phyloP scores from a whole-genome alignment of 1,284 basidiomycete species.

The Malassezia brasiliensis region DNA sequence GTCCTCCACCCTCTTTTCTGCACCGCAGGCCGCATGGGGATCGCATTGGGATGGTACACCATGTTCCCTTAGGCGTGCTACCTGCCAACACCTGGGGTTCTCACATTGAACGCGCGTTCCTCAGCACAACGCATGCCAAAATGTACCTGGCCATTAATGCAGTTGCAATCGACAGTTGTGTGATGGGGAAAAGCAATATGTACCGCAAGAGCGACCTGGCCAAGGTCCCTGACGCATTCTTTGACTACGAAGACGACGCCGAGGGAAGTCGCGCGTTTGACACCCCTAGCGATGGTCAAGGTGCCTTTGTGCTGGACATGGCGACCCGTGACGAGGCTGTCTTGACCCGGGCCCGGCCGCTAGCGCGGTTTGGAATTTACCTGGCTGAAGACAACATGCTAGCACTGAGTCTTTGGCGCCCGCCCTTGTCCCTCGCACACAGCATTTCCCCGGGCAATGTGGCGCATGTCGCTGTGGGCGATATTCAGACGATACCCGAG shows the following conservation, averaged over 20 bases:
- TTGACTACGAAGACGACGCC: conserved; percentile 29
- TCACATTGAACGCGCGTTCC: conserved; percentile 79
- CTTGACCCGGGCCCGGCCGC: conserved; percentile 21
- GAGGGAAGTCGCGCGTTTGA: conserved; percentile 37
- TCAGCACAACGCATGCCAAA: conserved; percentile 95
- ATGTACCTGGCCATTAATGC: conserved; percentile 95
- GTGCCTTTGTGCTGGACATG: neutral
- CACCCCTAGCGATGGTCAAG: conserved; percentile 18
- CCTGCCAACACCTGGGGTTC: conserved; percentile 58
- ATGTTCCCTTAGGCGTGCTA: conserved; percentile 78
- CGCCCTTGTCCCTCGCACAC: conserved; percentile 34
- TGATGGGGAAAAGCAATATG: conserved; percentile 92
- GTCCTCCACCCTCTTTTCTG: conserved; percentile 28
- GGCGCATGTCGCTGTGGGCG: conserved; percentile 41
- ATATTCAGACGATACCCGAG: conserved; percentile 38
- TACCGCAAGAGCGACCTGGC: conserved; percentile 82
- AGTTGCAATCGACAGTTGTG: conserved; percentile 79
- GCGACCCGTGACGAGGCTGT: neutral
- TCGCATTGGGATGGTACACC: conserved; percentile 76
- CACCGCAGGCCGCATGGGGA: conserved; percentile 21
- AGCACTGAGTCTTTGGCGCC: conserved; percentile 36
- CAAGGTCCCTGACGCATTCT: conserved; percentile 46
- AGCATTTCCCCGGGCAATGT: conserved; percentile 29
- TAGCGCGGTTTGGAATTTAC: conserved; percentile 45
- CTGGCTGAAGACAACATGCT: conserved; percentile 48